Conservation (phyloP, 495 filamentous ascomycete species). For the Neurospora tetraspora region DNA sequence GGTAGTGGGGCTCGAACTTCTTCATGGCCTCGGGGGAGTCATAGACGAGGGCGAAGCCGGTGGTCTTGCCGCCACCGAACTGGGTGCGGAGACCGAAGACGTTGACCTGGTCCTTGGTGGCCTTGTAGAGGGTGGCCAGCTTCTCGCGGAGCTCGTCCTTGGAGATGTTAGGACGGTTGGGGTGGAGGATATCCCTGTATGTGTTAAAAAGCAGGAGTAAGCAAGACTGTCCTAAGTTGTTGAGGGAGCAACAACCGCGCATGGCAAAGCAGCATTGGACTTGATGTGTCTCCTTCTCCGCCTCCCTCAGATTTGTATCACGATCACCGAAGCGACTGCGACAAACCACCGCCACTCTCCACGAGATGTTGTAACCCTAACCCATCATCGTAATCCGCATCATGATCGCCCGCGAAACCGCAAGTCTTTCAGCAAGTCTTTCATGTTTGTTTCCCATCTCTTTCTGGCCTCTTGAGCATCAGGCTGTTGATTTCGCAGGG, state of each 20-base stretch:
- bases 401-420: not conserved
- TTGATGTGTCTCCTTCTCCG: not conserved
- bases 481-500: not conserved
- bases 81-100: constrained; percentile 98
- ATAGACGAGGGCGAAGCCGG: constrained; percentile 97
- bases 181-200: constrained; percentile 95
- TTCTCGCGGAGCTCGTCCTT: constrained; percentile 97
- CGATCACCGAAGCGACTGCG: not conserved
- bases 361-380: too few relatives aligned
- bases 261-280: not conserved
- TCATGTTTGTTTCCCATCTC: not conserved
- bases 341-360: not conserved
- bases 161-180: constrained; percentile 92
- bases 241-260: not conserved
- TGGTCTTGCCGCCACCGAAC: constrained; percentile 99
- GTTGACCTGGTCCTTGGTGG: constrained; percentile 88
- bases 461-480: not conserved
- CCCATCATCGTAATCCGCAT: not conserved
- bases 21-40: constrained; percentile 94
- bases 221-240: constrained; percentile 1
- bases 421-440: not conserved
- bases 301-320: not conserved
- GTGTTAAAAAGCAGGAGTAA: constrained; percentile 6
- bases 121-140: constrained; percentile 93
- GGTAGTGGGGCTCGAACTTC: constrained; percentile 99